A percentile compares a stretch with the other conserved stretches of the same genome.
These are phyloP conservation scores for Arthonia radiata DNA, from an alignment of 495 filamentous ascomycete species.

Conservation along the genomic window DNA sequence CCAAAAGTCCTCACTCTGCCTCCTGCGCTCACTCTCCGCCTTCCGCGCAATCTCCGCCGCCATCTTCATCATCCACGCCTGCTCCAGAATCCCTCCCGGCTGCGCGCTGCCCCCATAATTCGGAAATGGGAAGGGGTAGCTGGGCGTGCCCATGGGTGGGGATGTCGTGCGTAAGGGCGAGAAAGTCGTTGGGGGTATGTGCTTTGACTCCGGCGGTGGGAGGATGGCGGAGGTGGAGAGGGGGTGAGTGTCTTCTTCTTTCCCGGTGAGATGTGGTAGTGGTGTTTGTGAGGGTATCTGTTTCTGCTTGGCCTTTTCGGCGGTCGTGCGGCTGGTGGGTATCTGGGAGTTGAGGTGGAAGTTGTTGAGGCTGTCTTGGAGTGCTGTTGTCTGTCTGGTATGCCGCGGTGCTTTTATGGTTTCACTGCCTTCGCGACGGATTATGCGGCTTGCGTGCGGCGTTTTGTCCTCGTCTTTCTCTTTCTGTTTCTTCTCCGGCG, in stretches of 20 bases:
- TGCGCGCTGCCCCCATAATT: slow-evolving; percentile 6
- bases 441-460: no score
- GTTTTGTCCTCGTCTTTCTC: no score
- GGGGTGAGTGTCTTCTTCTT: slow-evolving; percentile 1
- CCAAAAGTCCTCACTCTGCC: no score
- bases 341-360: neutral
- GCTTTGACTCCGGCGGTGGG: slow-evolving; percentile 2
- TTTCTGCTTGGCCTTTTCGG: no score
- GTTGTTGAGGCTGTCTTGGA: neutral
- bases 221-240: slow-evolving; percentile 1
- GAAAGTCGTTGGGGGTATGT: slow-evolving; percentile 1
- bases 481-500: slow-evolving; percentile 11
- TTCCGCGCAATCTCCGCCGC: slow-evolving; percentile 71
- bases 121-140: slow-evolving; percentile 14
- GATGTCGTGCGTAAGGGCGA: slow-evolving; percentile 3
- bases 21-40: slow-evolving; percentile 58
- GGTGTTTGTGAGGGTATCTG: no score
- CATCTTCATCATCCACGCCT: slow-evolving; percentile 77
- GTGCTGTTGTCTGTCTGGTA: neutral
- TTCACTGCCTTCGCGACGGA: no score
- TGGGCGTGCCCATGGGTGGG: slow-evolving; percentile 4
- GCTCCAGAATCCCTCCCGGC: slow-evolving; percentile 39
- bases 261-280: neutral
- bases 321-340: neutral
- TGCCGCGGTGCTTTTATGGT: no score